phyloP scores from a whole-genome alignment of 192 early-diverging fungal species.

The Backusella macrospora region DNA sequence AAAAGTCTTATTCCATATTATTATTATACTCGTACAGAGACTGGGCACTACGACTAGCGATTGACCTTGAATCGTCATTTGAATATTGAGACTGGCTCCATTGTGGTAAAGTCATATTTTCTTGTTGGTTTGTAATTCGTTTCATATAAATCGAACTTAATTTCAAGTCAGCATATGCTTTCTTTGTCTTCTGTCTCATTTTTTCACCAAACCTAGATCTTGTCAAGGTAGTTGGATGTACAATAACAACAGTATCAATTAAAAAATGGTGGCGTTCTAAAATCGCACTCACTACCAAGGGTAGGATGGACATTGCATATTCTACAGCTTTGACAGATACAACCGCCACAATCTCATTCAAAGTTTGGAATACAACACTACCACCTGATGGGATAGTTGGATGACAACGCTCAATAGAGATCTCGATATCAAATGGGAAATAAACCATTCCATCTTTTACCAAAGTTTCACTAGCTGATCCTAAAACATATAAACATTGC shows the following conservation, averaged over 20 bases:
- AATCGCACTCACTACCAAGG: constrained; percentile 64
- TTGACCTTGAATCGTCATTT: no score
- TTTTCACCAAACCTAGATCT: constrained; percentile 71
- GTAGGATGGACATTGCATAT: constrained; percentile 43
- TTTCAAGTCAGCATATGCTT: constrained; percentile 2
- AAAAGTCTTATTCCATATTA: no score
- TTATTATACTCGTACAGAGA: no score
- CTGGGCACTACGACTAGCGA: no score
- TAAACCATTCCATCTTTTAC: constrained; percentile 68
- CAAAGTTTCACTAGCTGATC: constrained; percentile 69
- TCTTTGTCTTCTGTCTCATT: constrained; percentile 49
- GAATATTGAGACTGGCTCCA: constrained; percentile 20
- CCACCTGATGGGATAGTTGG: constrained; percentile 43
- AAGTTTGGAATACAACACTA: constrained; percentile 34
- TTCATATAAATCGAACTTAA: constrained; percentile 23
- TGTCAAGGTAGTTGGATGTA: constrained; percentile 57
- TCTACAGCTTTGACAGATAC: constrained; percentile 12
- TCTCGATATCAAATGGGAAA: constrained; percentile 74
- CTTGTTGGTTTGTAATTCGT: constrained; percentile 35
- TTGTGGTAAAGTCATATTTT: constrained; percentile 22
- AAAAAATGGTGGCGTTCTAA: constrained; percentile 74
- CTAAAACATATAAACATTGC: constrained; percentile 74
- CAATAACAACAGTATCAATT: constrained; percentile 70
- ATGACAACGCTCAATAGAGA: constrained; percentile 65
- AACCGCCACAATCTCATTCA: constrained; percentile 33